Base-by-base conservation (phyloP, 768 basidiomycete species). In the Dioszegia crocea region DNA sequence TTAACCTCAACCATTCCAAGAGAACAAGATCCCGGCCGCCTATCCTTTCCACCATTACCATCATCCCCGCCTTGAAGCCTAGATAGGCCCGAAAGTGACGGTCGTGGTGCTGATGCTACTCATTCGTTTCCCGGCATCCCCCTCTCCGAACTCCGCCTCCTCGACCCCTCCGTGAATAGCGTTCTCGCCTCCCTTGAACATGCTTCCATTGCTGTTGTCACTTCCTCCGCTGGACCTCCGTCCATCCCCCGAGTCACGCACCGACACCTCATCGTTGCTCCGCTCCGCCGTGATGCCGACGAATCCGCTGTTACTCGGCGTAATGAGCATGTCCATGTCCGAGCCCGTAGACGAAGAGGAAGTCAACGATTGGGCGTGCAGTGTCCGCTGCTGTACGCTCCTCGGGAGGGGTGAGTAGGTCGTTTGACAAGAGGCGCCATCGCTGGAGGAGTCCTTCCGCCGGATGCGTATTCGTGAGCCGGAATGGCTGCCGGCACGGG, bases 61-160 rank as follows among this genome's bases (percentile, higher is more conserved):
- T n/a, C n/a, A n/a, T n/a, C n/a, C n/a, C n/a, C n/a, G n/a, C n/a
- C n/a, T n/a, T n/a, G 14, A 33, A 33, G 33, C 33, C 12, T 40
- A 40, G 38, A 53, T 24, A 8, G 51, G 51, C 23, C 54, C 54
- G 24, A 56, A 56, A 8, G 54, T 56, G 16, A 56, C 54, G 26
- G 54, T 56, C 30, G 41, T 56, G 23, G 44, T 31, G 31, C 54
- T 56, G 29, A 44, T 46, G 23, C 17, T 46, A 14, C 43, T 45
- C 41, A 56, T 21, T 10, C 53, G 19, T 43, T 23, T 56, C 29
- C 41, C 33, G 27, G 29, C 30, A 24, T 33, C 23, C 17, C 27
- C 38, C 3, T 12, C 41, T 21, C 24, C 26, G 21, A 23, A 4
- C 23, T 43, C 39, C 52, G 19, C 12, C 4, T 9, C 21, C 30